Evolutionary conservation across 108 stramenopile species (phyloP), one percentile per base, ranked within the genome.

Genomic region (Stephanodiscus minutulus): DNA sequence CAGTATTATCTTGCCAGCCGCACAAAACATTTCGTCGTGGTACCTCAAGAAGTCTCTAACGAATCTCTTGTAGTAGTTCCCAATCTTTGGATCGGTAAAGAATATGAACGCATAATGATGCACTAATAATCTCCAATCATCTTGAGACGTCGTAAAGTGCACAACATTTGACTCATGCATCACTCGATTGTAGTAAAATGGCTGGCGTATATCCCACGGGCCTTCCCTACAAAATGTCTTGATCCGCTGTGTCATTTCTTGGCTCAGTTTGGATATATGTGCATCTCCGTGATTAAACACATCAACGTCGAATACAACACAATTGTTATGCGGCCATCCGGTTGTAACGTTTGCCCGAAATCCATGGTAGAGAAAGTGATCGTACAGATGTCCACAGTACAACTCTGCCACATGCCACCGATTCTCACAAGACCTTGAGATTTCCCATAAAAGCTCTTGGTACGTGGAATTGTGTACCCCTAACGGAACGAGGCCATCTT

Each of bases 1-100:
- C 53, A 85, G 83, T 20, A 96, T 90, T 56, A 96, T 86, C 53
- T 89, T 88, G 4, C 91, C 95, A n/a, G 93, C 96, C 31, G 89
- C 88, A 70, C 96, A 96, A 52, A 86, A 89, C 24, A 94, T 91
- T 61, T 85, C 72, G 68, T 96, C 90, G 44, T 83, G 85, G 73
- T 94, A 94, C 63, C 88, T 85, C 62, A 96, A 76, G 61, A 67
- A 86, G 64, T 95, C 96, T 67, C 96, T 77, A 1, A 93, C 85
- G 59, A 95, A 92, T 31, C 96, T 76, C 36, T 44, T 88, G 60
- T 77, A 88, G 60, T 31, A 85, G 59, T 74, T 49, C 8, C 70
- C 82, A 46, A 83, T 55, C 15, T 61, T 48, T 33, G 66, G 76
- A 75, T 88, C 84, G 7, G 65, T 76, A 25, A 77, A 82, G 64